phyloP scores from a whole-genome alignment of 176 grass and related monocot species.

The Poa annua region DNA sequence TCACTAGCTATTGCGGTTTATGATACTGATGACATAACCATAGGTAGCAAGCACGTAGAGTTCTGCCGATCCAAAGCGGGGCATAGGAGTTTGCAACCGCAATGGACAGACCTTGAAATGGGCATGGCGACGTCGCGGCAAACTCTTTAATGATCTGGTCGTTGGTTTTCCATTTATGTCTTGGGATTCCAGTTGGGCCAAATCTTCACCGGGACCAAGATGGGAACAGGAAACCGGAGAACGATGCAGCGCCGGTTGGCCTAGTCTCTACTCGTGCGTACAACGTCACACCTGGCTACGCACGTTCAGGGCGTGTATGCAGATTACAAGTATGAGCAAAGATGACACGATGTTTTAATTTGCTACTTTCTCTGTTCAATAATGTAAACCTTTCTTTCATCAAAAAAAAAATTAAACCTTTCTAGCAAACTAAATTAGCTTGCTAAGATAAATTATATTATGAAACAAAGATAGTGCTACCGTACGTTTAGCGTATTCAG shows the following conservation, averaged over 20 bases:
- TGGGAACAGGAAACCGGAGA: background rate
- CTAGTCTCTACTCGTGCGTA: background rate
- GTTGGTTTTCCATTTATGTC: constrained; percentile 33
- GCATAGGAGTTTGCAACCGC: background rate
- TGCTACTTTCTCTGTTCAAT: too few relatives aligned
- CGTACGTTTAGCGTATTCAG: background rate
- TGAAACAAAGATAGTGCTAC: too few relatives aligned
- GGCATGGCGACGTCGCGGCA: constrained; percentile 33
- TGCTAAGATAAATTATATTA: too few relatives aligned
- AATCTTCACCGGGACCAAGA: background rate
- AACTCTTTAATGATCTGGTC: constrained; percentile 11
- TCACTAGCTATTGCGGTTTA: background rate
- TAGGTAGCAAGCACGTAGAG: background rate
- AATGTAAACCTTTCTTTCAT: too few relatives aligned
- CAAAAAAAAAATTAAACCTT: too few relatives aligned
- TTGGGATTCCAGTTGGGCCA: background rate
- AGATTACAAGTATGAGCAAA: background rate
- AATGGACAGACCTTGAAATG: background rate
- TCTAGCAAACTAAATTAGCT: too few relatives aligned
- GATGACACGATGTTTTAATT: background rate
- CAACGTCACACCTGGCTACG: background rate
- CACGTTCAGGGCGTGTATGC: background rate
- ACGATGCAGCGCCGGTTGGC: background rate
- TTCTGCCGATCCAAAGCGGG: background rate
- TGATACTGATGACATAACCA: background rate